Evolutionary conservation across 768 basidiomycete genomes (phyloP), one percentile per base, ranked within the genome.

Genomic region (Rhizopogon vulgaris): DNA sequence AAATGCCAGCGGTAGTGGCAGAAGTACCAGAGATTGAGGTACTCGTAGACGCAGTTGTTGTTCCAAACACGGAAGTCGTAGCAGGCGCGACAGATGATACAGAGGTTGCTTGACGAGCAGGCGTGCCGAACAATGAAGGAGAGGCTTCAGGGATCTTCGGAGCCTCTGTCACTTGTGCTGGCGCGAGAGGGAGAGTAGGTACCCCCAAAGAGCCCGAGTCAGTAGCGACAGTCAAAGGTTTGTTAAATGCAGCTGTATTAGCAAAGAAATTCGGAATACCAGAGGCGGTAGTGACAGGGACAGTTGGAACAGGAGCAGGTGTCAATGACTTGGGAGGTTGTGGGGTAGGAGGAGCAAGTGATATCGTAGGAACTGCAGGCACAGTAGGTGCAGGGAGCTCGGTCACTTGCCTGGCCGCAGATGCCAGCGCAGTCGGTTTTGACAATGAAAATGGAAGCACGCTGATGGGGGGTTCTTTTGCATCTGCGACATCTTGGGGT

Each of bases 211-310:
- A 45, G 10, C 63, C 48, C 18, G 62, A 50, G 10, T 50, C 53
- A 1, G 57, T 37, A 25, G 54, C 48, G 32, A 42, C 51, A 15
- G 51, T 39, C 6, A 65, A 56, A 45, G 73, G 66, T 56, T 77
- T 78, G 14, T 73, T 61, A 52, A 80, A 66, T 18, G 72, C 54
- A 18, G 78, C 68, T 0, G 84, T 81, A 38, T 58, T 75, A 25
- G 78, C 73, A 52, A 88, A 88, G 65, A 88, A 85, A 63, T 85
- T 79, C 7, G 85, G 85, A 34, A 85, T 62, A 4, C 70, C 63
- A 5, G 63, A 58, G 18, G 61, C 50, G 15, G 49, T 48, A 6
- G 52, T 18, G 39, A 51, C 15, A 30, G 48, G 47, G 25, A 55
- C 48, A 18, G 50, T 30, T 32, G 58, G 54, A 17, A 56, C 48